Evolutionary conservation across 169 alveolate genomes (phyloP).

Genomic region (Plasmodium adleri): DNA sequence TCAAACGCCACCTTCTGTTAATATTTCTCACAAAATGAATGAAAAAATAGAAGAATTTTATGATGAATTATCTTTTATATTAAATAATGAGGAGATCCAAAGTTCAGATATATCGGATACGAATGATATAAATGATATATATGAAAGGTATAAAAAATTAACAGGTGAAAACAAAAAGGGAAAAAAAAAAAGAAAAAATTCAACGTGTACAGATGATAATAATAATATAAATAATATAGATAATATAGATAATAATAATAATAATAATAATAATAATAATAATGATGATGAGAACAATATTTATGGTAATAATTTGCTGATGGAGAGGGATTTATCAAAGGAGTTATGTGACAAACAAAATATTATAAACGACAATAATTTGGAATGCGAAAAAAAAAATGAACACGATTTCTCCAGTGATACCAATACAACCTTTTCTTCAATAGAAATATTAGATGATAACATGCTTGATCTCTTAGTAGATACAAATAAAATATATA

Average conservation of each 20-base stretch:
- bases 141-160: conserved; percentile 41
- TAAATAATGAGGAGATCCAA: conserved; percentile 40
- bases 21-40: conserved; percentile 12
- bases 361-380: neutral
- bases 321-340: no score
- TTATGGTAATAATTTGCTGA: no score
- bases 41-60: conserved; percentile 72
- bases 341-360: neutral
- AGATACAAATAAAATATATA: conserved; percentile 32
- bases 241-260: neutral
- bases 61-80: conserved; percentile 37
- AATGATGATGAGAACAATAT: no score
- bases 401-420: conserved; percentile 21
- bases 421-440: conserved; percentile 68
- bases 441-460: conserved; percentile 54
- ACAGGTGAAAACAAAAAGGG: neutral
- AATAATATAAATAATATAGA: neutral
- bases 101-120: conserved; percentile 44
- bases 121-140: conserved; percentile 17
- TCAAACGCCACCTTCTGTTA: conserved; percentile 64
- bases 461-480: conserved; percentile 52
- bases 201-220: neutral
- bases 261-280: neutral
- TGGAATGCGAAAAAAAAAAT: conserved; percentile 6
- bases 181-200: conserved; percentile 7